These are phyloP conservation scores for Physcomitrium patens DNA, from an alignment of 225 moss, liverwort and hornwort genomes.

Conservation along the genomic window DNA sequence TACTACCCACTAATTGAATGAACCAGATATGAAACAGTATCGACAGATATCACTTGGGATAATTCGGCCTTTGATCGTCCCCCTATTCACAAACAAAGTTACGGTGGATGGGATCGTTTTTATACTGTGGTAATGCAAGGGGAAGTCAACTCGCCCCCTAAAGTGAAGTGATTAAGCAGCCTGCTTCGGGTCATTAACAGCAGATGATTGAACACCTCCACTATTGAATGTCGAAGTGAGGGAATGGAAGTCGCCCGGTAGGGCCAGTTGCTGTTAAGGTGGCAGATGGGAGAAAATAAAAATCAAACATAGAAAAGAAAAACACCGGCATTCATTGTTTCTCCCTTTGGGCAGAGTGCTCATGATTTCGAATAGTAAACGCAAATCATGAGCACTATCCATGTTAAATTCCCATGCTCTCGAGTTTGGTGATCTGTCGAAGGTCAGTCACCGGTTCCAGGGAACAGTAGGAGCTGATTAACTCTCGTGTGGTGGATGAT, in stretches of 20 bases:
- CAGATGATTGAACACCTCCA: conserved; percentile 37
- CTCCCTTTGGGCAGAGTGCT: background rate
- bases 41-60: too few species aligned
- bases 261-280: background rate
- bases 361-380: background rate
- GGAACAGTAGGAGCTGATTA: too few species aligned
- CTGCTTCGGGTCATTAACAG: conserved; percentile 27
- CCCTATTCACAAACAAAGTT: too few species aligned
- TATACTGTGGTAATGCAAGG: too few species aligned
- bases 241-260: background rate
- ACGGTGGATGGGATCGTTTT: too few species aligned
- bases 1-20: too few species aligned
- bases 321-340: conserved; percentile 18
- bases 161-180: background rate
- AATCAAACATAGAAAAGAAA: too few species aligned
- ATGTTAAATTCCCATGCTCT: background rate
- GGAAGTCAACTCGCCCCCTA: too few species aligned
- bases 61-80: too few species aligned
- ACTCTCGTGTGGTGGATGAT: too few species aligned
- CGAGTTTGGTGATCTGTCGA: background rate
- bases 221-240: conserved; percentile 10
- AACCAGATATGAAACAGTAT: too few species aligned
- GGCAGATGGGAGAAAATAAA: conserved; percentile 2
- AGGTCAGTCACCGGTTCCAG: too few species aligned
- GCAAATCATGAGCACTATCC: conserved; percentile 35